These are phyloP conservation scores for Saccharomycopsis fermentans DNA, from an alignment of 805 yeast genomes.

Conservation along the genomic window DNA sequence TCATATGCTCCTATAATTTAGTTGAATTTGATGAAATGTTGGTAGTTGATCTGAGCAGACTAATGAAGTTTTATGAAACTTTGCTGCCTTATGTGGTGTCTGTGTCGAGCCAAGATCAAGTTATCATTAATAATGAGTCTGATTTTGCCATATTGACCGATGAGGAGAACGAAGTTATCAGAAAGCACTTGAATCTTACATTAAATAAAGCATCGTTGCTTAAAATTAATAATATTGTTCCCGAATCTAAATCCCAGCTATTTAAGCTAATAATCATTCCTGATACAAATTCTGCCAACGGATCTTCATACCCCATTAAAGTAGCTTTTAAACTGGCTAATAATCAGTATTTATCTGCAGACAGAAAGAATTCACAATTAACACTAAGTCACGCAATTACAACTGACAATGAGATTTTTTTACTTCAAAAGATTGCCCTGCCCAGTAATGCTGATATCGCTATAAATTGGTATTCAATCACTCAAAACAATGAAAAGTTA, in stretches of 20 bases:
- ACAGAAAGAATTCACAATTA: neutral
- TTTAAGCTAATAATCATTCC: neutral
- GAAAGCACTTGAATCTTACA: neutral
- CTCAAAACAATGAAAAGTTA: neutral
- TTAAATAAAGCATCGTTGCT: neutral
- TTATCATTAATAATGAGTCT: neutral
- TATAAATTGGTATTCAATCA: neutral
- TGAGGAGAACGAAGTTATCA: neutral
- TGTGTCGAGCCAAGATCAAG: neutral
- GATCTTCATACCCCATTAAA: neutral
- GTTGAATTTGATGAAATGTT: neutral
- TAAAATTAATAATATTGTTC: neutral
- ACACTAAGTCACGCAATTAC: neutral
- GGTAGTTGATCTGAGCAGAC: neutral
- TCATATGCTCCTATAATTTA: neutral
- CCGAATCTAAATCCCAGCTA: neutral
- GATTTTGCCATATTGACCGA: neutral
- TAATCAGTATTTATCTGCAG: neutral
- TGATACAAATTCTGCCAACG: neutral
- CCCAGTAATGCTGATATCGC: neutral
- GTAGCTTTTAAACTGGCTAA: neutral
- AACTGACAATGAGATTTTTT: neutral
- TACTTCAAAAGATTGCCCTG: neutral
- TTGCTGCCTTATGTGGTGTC: neutral
- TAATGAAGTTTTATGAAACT: neutral